Conservation (phyloP, 1,284 basidiomycete species). For the Ustilago cynodontis region DNA sequence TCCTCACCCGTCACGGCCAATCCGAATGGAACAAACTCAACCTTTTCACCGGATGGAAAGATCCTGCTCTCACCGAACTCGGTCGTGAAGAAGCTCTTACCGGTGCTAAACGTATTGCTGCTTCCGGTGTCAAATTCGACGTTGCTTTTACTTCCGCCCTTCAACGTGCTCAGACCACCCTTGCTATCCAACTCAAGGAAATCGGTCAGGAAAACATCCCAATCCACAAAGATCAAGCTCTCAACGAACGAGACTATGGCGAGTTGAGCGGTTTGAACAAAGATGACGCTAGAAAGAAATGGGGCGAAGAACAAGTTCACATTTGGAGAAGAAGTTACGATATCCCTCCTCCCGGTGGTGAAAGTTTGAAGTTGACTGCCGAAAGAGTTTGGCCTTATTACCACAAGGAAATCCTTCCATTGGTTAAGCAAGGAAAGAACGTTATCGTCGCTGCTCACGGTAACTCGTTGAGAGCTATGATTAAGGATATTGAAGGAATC, state of each 20-base stretch:
- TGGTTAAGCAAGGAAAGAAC: slow-evolving; percentile 70
- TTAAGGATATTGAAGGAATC: slow-evolving; percentile 71
- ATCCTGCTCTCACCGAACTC: slow-evolving; percentile 68
- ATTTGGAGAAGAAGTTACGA: slow-evolving; percentile 71
- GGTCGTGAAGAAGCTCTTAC: slow-evolving; percentile 68
- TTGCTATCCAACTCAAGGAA: slow-evolving; percentile 71
- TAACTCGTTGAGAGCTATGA: slow-evolving; percentile 71
- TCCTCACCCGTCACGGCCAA: slow-evolving; percentile 69
- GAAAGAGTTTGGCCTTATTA: slow-evolving; percentile 71
- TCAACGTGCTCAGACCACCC: slow-evolving; percentile 71
- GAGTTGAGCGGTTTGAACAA: slow-evolving; percentile 72
- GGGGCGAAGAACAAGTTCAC: slow-evolving; percentile 72
- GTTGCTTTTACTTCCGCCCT: slow-evolving; percentile 72
- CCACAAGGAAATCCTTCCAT: slow-evolving; percentile 70
- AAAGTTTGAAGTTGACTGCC: slow-evolving; percentile 71
- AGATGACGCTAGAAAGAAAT: slow-evolving; percentile 72
- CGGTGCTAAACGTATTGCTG: slow-evolving; percentile 67
- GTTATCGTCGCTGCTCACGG: slow-evolving; percentile 72
- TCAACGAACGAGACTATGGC: slow-evolving; percentile 72
- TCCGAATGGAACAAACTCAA: slow-evolving; percentile 71
- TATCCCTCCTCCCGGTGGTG: slow-evolving; percentile 71
- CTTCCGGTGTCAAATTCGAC: slow-evolving; percentile 68
- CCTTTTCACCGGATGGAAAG: slow-evolving; percentile 70
- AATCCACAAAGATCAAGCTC: slow-evolving; percentile 70
- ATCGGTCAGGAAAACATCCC: slow-evolving; percentile 70